Evolutionary conservation across 768 basidiomycete species (phyloP).

Genomic region (Suillus hirtellus): DNA sequence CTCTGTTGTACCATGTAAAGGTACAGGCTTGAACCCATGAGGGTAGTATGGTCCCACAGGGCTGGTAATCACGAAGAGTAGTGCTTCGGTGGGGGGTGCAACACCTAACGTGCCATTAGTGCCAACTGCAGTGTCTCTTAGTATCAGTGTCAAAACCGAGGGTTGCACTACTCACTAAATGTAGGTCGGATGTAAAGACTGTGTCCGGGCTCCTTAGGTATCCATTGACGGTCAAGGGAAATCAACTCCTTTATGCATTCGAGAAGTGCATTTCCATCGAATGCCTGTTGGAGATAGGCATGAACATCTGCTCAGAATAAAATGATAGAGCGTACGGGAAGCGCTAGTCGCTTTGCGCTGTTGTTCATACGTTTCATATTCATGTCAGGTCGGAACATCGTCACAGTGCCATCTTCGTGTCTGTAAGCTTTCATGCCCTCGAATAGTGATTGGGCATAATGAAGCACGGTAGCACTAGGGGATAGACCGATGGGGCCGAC

Average conservation of each 20-base stretch:
- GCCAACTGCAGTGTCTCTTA: slow-evolving; percentile 54
- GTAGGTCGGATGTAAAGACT: slow-evolving; percentile 91
- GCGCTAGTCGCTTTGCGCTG: slow-evolving; percentile 74
- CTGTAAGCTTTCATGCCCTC: slow-evolving; percentile 96
- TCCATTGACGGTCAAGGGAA: slow-evolving; percentile 84
- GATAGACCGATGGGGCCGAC: slow-evolving; percentile 25
- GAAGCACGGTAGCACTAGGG: slow-evolving; percentile 67
- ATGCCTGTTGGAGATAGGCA: slow-evolving; percentile 48
- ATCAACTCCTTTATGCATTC: slow-evolving; percentile 87
- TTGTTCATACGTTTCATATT: slow-evolving; percentile 96
- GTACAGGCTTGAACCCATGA: slow-evolving; percentile 86
- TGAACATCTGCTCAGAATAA: slow-evolving; percentile 6
- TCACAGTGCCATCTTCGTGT: slow-evolving; percentile 66
- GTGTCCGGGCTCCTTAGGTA: slow-evolving; percentile 84
- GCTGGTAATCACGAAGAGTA: slow-evolving; percentile 63
- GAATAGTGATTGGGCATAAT: slow-evolving; percentile 90
- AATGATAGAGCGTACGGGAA: slow-evolving; percentile 56
- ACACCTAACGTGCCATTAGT: slow-evolving; percentile 52
- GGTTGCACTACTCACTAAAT: slow-evolving; percentile 44
- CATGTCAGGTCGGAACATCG: slow-evolving; percentile 93
- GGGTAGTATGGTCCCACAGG: slow-evolving; percentile 81
- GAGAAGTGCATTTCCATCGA: slow-evolving; percentile 72
- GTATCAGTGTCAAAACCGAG: slow-evolving; percentile 11
- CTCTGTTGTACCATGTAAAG: slow-evolving; percentile 82
- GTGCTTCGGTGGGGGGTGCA: slow-evolving; percentile 64